Percentiles rank a stretch among this genome's conserved stretches.
These are phyloP conservation scores for Rhizophora mangle DNA, from an alignment of 345 rosid genomes.

Conservation along the genomic window DNA sequence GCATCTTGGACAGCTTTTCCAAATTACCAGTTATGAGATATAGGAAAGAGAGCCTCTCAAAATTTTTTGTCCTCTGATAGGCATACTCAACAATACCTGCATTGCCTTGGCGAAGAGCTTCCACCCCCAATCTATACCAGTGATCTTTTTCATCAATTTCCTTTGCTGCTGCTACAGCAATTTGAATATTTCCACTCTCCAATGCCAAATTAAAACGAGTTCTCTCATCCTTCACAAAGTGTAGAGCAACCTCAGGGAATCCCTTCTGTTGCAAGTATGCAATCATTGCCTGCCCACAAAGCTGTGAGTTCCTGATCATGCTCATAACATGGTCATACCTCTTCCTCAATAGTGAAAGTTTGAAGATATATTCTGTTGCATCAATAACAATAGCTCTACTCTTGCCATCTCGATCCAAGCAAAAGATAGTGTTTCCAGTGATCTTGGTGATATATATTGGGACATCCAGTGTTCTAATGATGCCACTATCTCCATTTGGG, in stretches of 20 bases:
- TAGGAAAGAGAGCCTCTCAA: slow-evolving; percentile 91
- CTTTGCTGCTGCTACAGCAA: slow-evolving; percentile 96
- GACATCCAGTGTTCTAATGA: slow-evolving; percentile 76
- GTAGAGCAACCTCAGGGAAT: slow-evolving; percentile 97
- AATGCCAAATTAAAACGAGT: slow-evolving; percentile 90
- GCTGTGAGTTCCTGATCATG: slow-evolving; percentile 93
- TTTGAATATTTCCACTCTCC: slow-evolving; percentile 91
- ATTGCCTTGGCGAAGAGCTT: slow-evolving; percentile 98
- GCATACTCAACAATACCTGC: slow-evolving; percentile 90
- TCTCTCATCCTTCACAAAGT: slow-evolving; percentile 93
- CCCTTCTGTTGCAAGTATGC: slow-evolving; percentile 96
- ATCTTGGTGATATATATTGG: slow-evolving; percentile 85
- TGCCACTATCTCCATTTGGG: slow-evolving; percentile 89
- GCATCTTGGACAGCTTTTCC: slow-evolving; percentile 84
- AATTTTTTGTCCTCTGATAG: slow-evolving; percentile 92
- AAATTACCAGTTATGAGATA: slow-evolving; percentile 83
- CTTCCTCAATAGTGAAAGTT: slow-evolving; percentile 72
- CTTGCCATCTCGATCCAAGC: slow-evolving; percentile 89
- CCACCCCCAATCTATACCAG: slow-evolving; percentile 91
- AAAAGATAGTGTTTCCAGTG: slow-evolving; percentile 58
- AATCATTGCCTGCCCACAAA: slow-evolving; percentile 95
- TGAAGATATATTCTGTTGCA: slow-evolving; percentile 88
- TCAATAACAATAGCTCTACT: slow-evolving; percentile 61
- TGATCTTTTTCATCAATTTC: slow-evolving; percentile 92
- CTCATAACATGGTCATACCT: slow-evolving; percentile 87